Evolutionary conservation across 805 yeast genomes (phyloP).

Genomic region (Wickerhamiella kurtzmanii): DNA sequence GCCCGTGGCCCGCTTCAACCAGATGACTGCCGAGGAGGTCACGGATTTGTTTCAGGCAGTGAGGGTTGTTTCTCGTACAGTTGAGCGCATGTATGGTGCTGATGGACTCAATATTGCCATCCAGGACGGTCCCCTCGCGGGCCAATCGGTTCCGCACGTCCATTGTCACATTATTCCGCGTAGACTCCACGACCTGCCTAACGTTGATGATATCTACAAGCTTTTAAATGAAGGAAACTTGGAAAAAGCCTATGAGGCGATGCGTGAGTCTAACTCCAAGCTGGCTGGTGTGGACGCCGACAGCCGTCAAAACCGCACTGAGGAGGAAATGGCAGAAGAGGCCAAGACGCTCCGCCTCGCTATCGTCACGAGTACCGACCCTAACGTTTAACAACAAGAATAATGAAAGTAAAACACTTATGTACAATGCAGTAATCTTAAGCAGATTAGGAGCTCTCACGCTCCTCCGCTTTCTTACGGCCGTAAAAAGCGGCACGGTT

Average conservation of each 20-base stretch:
- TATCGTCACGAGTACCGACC: constrained; percentile 16
- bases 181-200: constrained; percentile 36
- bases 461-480: constrained; percentile 22
- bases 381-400: constrained; percentile 8
- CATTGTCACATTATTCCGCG: constrained; percentile 93
- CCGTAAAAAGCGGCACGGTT: constrained; percentile 36
- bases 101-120: constrained; percentile 81
- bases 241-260: constrained; percentile 28
- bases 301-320: constrained; percentile 46
- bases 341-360: constrained; percentile 37
- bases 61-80: constrained; percentile 55
- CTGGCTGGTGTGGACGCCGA: constrained; percentile 19
- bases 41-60: constrained; percentile 66
- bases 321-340: constrained; percentile 58
- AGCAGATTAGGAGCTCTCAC: constrained; percentile 4
- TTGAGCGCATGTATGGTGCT: constrained; percentile 55
- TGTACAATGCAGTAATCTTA: not conserved
- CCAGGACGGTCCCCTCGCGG: constrained; percentile 94
- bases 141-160: constrained; percentile 90
- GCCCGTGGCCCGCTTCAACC: constrained; percentile 49
- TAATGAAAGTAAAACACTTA: too few species aligned
- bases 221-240: constrained; percentile 44
- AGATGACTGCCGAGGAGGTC: constrained; percentile 54
- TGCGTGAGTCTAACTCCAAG: constrained; percentile 22
- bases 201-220: constrained; percentile 67